Evolutionary conservation across 1,284 basidiomycete genomes (phyloP), one percentile per base, ranked within the genome.

Genomic region (Mrakiaceae sp.): DNA sequence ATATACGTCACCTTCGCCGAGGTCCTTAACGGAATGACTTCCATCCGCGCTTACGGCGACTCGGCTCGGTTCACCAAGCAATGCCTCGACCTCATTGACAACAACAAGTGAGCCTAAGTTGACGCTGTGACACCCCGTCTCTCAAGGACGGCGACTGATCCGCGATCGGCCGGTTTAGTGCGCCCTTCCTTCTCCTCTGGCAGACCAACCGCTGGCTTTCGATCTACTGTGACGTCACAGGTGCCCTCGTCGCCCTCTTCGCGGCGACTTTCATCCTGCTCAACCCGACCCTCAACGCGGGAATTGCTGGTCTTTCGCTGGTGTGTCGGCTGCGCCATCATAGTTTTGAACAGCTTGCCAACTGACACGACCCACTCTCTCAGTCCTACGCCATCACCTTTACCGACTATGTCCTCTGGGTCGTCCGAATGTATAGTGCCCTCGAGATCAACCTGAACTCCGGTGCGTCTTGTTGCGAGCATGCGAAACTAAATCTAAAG

Each of bases 1-100:
- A 78, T 83, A 66, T 81, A 82, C 63, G 78, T 79, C n/a, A 78
- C 76, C 64, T 83, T 82, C 72, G 71, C 73, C 16, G 76, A 77
- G 64, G 74, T 72, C 12, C 69, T 77, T 11, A 46, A 50, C 43
- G 80, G 81, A 27, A 78, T 80, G 66, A 74, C 75, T 0, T 79
- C 79, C 0, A 79, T 82, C 50, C 74, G 81, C 43, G 78, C 80
- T 0, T 82, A 79, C 64, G 79, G 78, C 58, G 80, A 80, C 62
- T 73, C 74, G 16, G 74, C 75, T 4, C 73, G 79, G 8, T 81
- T 81, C 72, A 74, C 77, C 56, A 66, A 73, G 42, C 75, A 78
- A 62, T 69, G 79, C 27, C 73, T 80, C 67, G 62, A 72, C 8
- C 74, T 77, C 39, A 66, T 81, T 39, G 79, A 82, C 69, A 74